A percentile compares a stretch with the other conserved stretches of the same genome.
Evolutionary conservation across 352 stramenopile genomes (phyloP).

Genomic region (Pythium aristosporum): DNA sequence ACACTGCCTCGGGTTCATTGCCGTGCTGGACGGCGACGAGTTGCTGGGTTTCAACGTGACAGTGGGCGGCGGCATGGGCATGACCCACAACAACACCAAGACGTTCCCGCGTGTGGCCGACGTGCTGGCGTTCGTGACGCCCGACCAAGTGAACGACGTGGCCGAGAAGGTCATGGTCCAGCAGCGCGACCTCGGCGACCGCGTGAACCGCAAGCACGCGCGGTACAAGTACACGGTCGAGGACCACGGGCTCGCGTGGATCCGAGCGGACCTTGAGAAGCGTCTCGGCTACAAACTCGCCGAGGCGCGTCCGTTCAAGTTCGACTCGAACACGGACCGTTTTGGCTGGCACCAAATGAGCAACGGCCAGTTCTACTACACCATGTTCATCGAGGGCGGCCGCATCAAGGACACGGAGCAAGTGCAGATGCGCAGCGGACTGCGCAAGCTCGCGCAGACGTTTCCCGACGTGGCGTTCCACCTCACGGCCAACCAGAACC

Average conservation of each 20-base stretch:
- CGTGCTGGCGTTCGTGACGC: slow-evolving; percentile 94
- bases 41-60: slow-evolving; percentile 95
- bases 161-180: slow-evolving; percentile 94
- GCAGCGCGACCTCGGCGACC: slow-evolving; percentile 96
- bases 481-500: slow-evolving; percentile 94
- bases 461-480: slow-evolving; percentile 93
- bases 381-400: slow-evolving; percentile 87
- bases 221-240: slow-evolving; percentile 99
- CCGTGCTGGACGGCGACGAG: slow-evolving; percentile 87
- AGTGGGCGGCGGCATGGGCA: slow-evolving; percentile 96
- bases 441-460: slow-evolving; percentile 90
- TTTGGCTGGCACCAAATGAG: slow-evolving; percentile 76
- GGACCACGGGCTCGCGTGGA: slow-evolving; percentile 94
- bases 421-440: slow-evolving; percentile 84
- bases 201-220: slow-evolving; percentile 95
- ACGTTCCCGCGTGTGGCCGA: slow-evolving; percentile 97
- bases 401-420: slow-evolving; percentile 92
- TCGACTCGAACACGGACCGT: slow-evolving; percentile 66
- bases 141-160: slow-evolving; percentile 87
- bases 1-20: slow-evolving; percentile 96
- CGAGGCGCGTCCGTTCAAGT: slow-evolving; percentile 70
- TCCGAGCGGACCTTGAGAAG: slow-evolving; percentile 92
- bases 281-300: slow-evolving; percentile 94
- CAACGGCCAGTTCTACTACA: slow-evolving; percentile 76
- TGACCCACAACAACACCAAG: slow-evolving; percentile 97